These are phyloP conservation scores for Gracilaria vermiculophylla DNA, from an alignment of 23 red algal species.

Conservation along the genomic window DNA sequence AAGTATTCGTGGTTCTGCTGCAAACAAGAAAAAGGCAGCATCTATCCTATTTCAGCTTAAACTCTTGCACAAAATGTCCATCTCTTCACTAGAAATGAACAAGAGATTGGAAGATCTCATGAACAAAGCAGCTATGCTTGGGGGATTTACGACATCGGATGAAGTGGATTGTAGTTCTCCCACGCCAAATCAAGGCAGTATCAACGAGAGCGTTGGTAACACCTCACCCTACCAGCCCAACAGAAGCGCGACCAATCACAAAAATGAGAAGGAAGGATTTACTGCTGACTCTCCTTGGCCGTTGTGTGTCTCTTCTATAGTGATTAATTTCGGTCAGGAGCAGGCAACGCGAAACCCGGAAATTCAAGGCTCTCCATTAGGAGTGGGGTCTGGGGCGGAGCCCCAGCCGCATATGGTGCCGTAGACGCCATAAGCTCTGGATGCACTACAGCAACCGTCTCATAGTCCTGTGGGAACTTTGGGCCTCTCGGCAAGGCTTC, in stretches of 20 bases:
- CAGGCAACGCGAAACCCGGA: neutral
- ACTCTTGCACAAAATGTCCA: neutral
- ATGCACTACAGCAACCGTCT: no score
- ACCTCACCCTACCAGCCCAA: no score
- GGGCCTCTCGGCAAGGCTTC: no score
- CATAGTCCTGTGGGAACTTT: no score
- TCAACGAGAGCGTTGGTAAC: no score
- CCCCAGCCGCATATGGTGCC: neutral
- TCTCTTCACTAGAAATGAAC: neutral
- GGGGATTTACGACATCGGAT: neutral
- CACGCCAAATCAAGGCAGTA: no score
- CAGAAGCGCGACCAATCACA: no score
- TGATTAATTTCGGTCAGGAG: neutral
- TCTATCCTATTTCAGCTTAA: constrained; percentile 9
- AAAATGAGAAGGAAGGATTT: no score
- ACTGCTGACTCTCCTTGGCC: neutral
- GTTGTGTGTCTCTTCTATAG: neutral
- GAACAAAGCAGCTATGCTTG: neutral
- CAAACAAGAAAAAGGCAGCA: constrained; percentile 12
- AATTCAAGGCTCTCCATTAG: neutral
- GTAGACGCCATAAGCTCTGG: no score
- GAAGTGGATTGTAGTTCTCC: no score
- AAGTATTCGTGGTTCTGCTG: neutral
- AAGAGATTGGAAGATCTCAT: neutral
- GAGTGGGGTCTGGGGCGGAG: neutral